Percentiles rank a stretch among this genome's conserved stretches.
phyloP scores from a whole-genome alignment of 2,329 filamentous ascomycete species.

The Trichoderma simmonsii region DNA sequence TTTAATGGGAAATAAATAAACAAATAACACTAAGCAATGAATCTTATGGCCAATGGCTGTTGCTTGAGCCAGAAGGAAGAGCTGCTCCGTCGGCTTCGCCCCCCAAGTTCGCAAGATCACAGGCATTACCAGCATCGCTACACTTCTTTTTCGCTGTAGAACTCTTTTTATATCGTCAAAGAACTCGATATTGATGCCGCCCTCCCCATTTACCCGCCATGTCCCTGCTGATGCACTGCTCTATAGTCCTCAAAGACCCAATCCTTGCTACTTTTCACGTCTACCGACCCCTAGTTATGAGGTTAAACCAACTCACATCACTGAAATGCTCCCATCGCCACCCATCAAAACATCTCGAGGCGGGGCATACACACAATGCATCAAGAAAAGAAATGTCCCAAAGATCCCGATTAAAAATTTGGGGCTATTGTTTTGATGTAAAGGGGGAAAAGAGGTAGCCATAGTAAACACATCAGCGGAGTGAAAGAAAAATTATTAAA shows the following conservation, averaged over 20 bases:
- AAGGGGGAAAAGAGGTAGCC: conserved; percentile 6
- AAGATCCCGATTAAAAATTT: neutral
- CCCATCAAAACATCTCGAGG: neutral
- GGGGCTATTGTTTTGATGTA: conserved; percentile 12
- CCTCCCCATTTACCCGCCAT: neutral
- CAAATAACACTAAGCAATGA: neutral
- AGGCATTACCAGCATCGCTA: neutral
- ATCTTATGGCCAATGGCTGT: neutral
- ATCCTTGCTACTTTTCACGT: neutral
- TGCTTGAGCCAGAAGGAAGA: neutral
- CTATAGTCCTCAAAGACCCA: neutral
- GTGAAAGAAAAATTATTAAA: conserved; percentile 53
- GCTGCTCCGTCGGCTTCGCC: neutral
- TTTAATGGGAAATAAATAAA: neutral
- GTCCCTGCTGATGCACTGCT: neutral
- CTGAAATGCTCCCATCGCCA: neutral
- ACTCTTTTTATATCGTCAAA: neutral
- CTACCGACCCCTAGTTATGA: neutral
- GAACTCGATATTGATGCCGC: neutral
- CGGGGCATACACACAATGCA: neutral
- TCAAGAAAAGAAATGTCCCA: neutral
- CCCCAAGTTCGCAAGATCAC: neutral
- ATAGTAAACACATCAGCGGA: conserved; percentile 21
- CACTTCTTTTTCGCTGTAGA: neutral
- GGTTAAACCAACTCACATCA: neutral